Evolutionary conservation across 1,284 basidiomycete genomes (phyloP), one percentile per base, ranked within the genome.

Genomic region (Agaricales sp.): DNA sequence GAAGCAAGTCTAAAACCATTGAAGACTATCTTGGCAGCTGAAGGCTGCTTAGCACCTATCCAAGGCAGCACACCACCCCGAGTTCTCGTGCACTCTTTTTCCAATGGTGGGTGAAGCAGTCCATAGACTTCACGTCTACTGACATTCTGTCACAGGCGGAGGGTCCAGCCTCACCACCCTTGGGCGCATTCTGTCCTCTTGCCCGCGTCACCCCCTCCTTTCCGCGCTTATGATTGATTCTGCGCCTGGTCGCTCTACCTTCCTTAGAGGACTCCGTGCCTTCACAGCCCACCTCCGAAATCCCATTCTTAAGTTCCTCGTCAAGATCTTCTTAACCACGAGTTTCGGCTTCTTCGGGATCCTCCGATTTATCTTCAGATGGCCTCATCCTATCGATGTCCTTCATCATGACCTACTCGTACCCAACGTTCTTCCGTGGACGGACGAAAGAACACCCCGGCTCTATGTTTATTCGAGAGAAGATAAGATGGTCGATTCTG

Each of bases 391-490:
- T n/a, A 52, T 61, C 19, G 56, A 58, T 1, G 49, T 46, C 12
- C 53, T 70, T 52, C 63, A 64, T 47, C 41, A 54, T 1, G 52
- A 50, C 0, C 58, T 79, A 12, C 60, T 65, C 37, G 55, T 60
- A 8, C 63, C 65, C 0, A 50, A 52, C 1, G 46, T 75, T 19
- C 59, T 79, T 1, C 76, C 75, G 0, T 77, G 74, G 73, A 65
- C 67, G 51, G 57, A 57, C 13, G 51, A 54, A 37, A 51, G 55
- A 14, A 75, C 76, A 0, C 73, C 71, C 0, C 61, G 80, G 45
- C 55, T 80, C 22, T 82, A 80, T 51, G 46, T 81, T 13, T 80
- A 71, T 56, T 81, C 78, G 2, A 66, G 63, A 46, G 62, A 52
- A 20, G 79, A 82, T 51, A 59, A 63, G 18, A 51, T 80, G 38